These are phyloP conservation scores for Anaeramoeba flamelloides DNA, from an alignment of 78 protist species.

Conservation along the genomic window DNA sequence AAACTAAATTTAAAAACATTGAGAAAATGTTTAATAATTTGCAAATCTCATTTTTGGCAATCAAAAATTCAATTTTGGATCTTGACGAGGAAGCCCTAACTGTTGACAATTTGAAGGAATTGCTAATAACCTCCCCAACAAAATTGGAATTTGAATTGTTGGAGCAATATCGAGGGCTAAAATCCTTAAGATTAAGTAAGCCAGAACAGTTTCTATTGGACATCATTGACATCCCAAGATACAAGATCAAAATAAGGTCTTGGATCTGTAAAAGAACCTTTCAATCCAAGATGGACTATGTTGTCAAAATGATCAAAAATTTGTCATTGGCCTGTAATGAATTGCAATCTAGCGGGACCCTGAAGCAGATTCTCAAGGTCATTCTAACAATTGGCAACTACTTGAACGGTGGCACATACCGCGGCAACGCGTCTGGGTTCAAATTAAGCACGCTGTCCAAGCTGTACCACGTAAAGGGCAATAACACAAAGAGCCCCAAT, in stretches of 20 bases:
- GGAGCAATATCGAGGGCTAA: not conserved
- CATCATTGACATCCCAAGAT: not conserved
- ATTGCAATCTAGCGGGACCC: not conserved
- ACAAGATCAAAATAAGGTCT: not conserved
- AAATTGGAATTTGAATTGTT: not conserved
- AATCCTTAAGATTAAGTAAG: not conserved
- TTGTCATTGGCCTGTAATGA: not conserved
- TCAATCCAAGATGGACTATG: not conserved
- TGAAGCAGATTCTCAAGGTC: not conserved
- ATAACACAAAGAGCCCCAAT: not conserved
- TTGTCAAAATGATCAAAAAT: not conserved
- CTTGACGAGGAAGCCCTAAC: not conserved
- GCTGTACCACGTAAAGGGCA: not conserved
- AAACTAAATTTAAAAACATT: not conserved
- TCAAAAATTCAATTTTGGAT: not conserved
- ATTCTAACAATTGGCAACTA: not conserved
- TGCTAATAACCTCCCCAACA: not conserved
- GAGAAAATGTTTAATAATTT: not conserved
- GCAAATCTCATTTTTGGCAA: not conserved
- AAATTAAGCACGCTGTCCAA: not conserved
- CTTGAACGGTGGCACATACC: not conserved
- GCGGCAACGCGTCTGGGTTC: not conserved
- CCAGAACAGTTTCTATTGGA: not conserved
- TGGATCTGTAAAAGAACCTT: not conserved
- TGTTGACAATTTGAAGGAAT: not conserved